A percentile compares a stretch with the other conserved stretches of the same genome.
Conservation (phyloP, 306 rosid genomes). For the Begonia loranthoides region DNA sequence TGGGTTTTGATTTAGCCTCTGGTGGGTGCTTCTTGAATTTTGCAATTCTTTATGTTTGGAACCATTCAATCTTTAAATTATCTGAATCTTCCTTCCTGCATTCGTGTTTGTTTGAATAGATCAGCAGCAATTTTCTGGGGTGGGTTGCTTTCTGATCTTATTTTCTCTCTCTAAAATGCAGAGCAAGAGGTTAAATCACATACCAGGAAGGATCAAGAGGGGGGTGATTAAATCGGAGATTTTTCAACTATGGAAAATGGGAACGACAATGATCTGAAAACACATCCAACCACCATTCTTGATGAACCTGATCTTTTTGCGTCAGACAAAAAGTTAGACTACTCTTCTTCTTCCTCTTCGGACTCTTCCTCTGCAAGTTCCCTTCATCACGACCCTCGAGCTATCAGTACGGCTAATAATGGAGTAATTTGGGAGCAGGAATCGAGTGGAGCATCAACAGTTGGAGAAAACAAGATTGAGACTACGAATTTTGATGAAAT, state of each 20-base stretch:
- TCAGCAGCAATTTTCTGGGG: slow-evolving; percentile 3
- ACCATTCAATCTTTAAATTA: neutral
- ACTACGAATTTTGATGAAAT: neutral
- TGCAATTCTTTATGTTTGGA: neutral
- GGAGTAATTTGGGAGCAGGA: neutral
- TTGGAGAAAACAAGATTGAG: neutral
- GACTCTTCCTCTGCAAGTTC: slow-evolving; percentile 1
- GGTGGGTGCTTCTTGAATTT: neutral
- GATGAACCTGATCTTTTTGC: slow-evolving; percentile 9
- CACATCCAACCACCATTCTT: slow-evolving; percentile 2
- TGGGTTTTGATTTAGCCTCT: no score
- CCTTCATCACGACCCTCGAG: neutral
- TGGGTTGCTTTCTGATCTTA: neutral
- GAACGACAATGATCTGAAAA: slow-evolving; percentile 1
- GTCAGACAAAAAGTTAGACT: neutral
- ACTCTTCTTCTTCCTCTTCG: slow-evolving; percentile 11
- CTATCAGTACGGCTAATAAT: no score
- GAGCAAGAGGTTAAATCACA: neutral
- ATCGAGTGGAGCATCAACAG: neutral
- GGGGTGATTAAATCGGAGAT: neutral
- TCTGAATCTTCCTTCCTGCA: neutral
- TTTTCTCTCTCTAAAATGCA: no score
- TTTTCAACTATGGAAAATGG: slow-evolving; percentile 11
- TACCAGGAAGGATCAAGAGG: neutral
- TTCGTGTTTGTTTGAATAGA: slow-evolving; percentile 4